These are phyloP conservation scores for Aphanoascus verrucosus DNA, from an alignment of 2,329 filamentous ascomycete genomes.

Conservation along the genomic window DNA sequence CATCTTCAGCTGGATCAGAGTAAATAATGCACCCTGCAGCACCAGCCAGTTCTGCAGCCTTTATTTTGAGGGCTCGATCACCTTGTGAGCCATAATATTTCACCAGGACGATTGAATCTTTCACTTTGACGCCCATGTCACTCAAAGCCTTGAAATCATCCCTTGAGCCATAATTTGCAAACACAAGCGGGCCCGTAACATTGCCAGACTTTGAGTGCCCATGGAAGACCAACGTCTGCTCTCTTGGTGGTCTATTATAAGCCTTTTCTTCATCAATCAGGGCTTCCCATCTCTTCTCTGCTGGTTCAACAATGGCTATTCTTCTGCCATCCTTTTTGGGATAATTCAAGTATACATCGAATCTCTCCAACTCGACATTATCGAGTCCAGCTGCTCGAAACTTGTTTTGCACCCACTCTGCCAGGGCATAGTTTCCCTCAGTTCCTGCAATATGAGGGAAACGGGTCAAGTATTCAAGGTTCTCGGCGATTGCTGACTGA, in stretches of 20 bases:
- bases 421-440: conserved; percentile 78
- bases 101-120: conserved; percentile 74
- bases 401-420: conserved; percentile 69
- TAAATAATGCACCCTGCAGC: conserved; percentile 85
- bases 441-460: conserved; percentile 92
- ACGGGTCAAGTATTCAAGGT: conserved; percentile 63
- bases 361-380: conserved; percentile 63
- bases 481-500: conserved; percentile 56
- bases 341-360: conserved; percentile 86
- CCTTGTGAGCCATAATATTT: conserved; percentile 64
- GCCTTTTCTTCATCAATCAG: conserved; percentile 70
- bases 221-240: conserved; percentile 72
- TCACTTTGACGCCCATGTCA: conserved; percentile 60
- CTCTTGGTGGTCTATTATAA: conserved; percentile 50
- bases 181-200: conserved; percentile 75
- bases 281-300: conserved; percentile 64
- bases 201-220: conserved; percentile 80
- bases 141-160: conserved; percentile 68
- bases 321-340: conserved; percentile 64
- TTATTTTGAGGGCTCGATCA: conserved; percentile 72
- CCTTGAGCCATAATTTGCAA: conserved; percentile 80
- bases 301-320: conserved; percentile 65
- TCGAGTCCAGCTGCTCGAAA: conserved; percentile 66
- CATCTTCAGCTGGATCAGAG: conserved; percentile 78
- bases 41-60: conserved; percentile 76